Conservation (phyloP, 768 basidiomycete genomes). For the Pluteus cervinus region DNA sequence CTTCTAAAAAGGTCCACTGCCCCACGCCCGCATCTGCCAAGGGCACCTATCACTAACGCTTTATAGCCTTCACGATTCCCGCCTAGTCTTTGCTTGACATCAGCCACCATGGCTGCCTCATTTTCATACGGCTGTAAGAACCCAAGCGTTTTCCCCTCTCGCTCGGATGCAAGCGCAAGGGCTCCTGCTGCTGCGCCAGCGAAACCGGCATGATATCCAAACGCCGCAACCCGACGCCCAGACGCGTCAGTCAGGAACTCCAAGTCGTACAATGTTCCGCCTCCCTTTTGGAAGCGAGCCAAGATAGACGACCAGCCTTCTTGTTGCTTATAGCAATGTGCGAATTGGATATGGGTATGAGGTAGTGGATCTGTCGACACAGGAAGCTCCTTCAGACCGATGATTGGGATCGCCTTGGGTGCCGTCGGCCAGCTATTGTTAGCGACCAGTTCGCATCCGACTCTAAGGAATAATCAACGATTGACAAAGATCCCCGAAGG, state of each 20-base stretch:
- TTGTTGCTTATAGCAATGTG: conserved; percentile 96
- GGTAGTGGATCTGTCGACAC: conserved; percentile 74
- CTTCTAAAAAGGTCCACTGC: conserved; percentile 95
- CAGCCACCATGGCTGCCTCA: conserved; percentile 76
- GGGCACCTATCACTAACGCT: conserved; percentile 92
- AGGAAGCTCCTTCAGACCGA: conserved; percentile 96
- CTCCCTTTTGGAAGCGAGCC: conserved; percentile 76
- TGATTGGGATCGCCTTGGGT: conserved; percentile 68
- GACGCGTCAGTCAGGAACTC: conserved; percentile 86
- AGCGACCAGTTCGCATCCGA: conserved; percentile 82
- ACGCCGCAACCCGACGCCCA: conserved; percentile 93
- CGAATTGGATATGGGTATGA: conserved; percentile 97
- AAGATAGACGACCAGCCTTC: conserved; percentile 88
- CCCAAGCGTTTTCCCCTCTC: conserved; percentile 55
- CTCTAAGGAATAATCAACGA: conserved; percentile 38
- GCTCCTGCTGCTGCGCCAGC: conserved; percentile 95
- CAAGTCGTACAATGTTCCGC: conserved; percentile 87
- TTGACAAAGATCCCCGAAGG: neutral
- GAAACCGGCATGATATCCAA: conserved; percentile 97
- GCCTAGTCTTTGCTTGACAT: conserved; percentile 61
- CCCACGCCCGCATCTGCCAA: conserved; percentile 91
- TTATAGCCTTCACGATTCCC: conserved; percentile 68
- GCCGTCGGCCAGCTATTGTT: conserved; percentile 89
- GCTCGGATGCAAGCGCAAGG: conserved; percentile 68
- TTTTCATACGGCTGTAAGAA: conserved; percentile 75